These are phyloP conservation scores for Metarhizium album DNA, from an alignment of 2,329 filamentous ascomycete genomes.

Conservation along the genomic window DNA sequence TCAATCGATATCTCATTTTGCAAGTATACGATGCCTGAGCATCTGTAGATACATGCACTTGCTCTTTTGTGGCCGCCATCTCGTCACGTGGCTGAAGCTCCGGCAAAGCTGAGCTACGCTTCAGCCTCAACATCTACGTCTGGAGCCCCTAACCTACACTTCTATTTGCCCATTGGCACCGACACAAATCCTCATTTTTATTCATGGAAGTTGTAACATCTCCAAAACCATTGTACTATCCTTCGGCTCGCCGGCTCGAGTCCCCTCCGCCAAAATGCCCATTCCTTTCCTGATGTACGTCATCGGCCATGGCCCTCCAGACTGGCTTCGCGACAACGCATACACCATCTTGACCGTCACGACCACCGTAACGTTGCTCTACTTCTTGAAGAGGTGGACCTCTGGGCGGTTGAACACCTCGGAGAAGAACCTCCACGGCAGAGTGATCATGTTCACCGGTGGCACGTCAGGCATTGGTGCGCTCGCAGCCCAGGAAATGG, in stretches of 20 bases:
- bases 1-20: neutral
- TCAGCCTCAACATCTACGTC: neutral
- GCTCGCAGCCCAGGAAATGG: slow-evolving; percentile 61
- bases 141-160: neutral
- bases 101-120: neutral
- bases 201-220: neutral
- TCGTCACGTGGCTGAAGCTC: slow-evolving; percentile 6
- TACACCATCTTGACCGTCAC: slow-evolving; percentile 30
- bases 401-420: slow-evolving; percentile 63
- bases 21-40: too few species aligned
- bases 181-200: neutral
- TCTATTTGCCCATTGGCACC: neutral
- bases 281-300: slow-evolving; percentile 39
- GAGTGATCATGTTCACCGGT: slow-evolving; percentile 87
- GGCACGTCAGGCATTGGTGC: slow-evolving; percentile 91
- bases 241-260: neutral
- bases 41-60: neutral
- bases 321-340: slow-evolving; percentile 34
- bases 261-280: slow-evolving; percentile 30
- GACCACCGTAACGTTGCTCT: slow-evolving; percentile 26
- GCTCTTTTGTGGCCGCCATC: neutral
- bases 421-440: slow-evolving; percentile 82
- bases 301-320: slow-evolving; percentile 37
- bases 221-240: neutral
- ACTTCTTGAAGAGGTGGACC: slow-evolving; percentile 60